Base-by-base conservation (phyloP, 2,329 filamentous ascomycete species). In the Cercospora janseana region DNA sequence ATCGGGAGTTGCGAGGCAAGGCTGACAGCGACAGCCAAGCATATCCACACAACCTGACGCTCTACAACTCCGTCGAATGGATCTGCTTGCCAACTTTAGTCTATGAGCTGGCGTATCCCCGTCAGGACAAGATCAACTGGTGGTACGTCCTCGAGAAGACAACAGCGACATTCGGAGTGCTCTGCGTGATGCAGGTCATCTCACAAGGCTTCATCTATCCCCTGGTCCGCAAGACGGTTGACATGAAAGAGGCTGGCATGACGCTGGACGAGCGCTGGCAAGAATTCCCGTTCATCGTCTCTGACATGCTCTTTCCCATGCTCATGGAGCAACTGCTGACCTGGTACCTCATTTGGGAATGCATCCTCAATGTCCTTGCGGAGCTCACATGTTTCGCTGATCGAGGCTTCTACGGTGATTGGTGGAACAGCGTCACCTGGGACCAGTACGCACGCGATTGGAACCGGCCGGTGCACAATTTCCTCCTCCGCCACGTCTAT, bases 301-400 rank as follows among this genome's bases (percentile, higher is more conserved):
- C 77, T 52, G 86, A 91, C 60, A 76, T 92, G 53, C 75, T 89
- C 6, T 89, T 91, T 54, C 87, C 87, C 0, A 84, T 92, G 55
- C 81, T 91, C 70, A 81, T 89, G 69, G 86, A 91, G 65, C 88
- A 89, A 55, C 69, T 91, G 45, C 77, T 88, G 50, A 78, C 81
- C 0, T 92, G 87, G 84, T 91, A 90, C 66, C 78, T 92, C 21
- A 90, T 91, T 57, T 92, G 87, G 87, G 75, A 77, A 59, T 77
- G 74, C 54, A 65, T 75, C 20, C 72, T 90, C 53, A 91, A 91
- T 66, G 79, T 88, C 10, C 74, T 91, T 16, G 87, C 86, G 3
- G 87, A 92, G 68, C 66, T 91, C 48, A 90, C 86, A 0, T 75
- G 77, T 55, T 92, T 91, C 65, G 86, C 87, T 4, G 87, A 91